Evolutionary conservation across 306 rosid genomes (phyloP).

Genomic region (Corylus avellana): DNA sequence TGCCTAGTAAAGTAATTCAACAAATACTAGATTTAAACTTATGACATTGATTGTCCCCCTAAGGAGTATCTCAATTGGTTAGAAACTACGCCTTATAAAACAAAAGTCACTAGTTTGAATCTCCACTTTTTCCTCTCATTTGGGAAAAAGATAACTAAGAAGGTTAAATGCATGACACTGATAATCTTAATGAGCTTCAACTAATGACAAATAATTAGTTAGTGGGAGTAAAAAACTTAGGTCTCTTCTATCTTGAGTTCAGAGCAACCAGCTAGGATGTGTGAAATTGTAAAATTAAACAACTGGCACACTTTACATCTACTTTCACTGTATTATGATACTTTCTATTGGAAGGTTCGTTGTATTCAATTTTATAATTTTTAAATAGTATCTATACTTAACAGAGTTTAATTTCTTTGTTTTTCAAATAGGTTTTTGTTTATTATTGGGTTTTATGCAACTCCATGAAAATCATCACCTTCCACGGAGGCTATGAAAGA

Average conservation of each 20-base stretch:
- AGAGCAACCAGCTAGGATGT: not conserved
- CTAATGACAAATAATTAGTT: not conserved
- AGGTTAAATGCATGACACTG: too few relatives aligned
- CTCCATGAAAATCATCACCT: not conserved
- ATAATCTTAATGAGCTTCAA: not conserved
- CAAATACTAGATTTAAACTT: not conserved
- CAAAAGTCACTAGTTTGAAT: too few relatives aligned
- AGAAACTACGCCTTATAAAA: too few relatives aligned
- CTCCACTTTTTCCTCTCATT: too few relatives aligned
- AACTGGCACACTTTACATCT: not conserved
- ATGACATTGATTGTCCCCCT: not conserved
- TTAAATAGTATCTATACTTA: not conserved
- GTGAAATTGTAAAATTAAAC: not conserved
- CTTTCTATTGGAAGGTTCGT: not conserved
- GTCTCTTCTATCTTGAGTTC: not conserved
- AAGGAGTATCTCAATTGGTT: too few relatives aligned
- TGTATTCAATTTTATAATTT: not conserved
- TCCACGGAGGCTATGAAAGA: too few relatives aligned
- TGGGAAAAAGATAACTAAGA: too few relatives aligned
- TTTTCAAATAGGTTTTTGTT: constrained; percentile 21
- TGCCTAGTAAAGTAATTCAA: not conserved
- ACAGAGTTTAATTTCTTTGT: constrained; percentile 3
- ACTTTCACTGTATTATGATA: not conserved
- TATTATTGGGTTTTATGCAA: constrained; percentile 7
- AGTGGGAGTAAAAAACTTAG: not conserved